A percentile compares a stretch with the other conserved stretches of the same genome.
These are phyloP conservation scores for Colletotrichum aenigma DNA, from an alignment of 2,329 filamentous ascomycete species.

Conservation along the genomic window DNA sequence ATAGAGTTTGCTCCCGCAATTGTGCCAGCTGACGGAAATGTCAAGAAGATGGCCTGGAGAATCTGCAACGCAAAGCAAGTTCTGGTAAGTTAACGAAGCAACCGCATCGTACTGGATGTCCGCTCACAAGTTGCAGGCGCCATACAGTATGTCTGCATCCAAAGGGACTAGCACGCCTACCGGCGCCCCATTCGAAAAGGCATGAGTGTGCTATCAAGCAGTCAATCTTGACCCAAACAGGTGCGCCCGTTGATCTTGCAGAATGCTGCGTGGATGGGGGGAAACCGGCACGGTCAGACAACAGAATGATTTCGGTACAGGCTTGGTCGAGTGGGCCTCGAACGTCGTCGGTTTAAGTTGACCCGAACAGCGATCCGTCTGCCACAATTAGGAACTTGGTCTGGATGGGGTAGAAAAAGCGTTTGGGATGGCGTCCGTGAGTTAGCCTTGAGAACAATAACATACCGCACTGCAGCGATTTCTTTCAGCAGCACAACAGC, in stretches of 20 bases:
- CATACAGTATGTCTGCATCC: slow-evolving; percentile 73
- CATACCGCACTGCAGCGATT: slow-evolving; percentile 7
- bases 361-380: neutral
- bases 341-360: neutral
- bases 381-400: neutral
- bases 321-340: neutral
- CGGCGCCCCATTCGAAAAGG: slow-evolving; percentile 7
- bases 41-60: slow-evolving; percentile 90
- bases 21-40: slow-evolving; percentile 88
- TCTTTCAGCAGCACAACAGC: neutral
- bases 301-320: neutral
- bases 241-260: neutral
- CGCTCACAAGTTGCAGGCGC: slow-evolving; percentile 53
- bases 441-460: slow-evolving; percentile 17
- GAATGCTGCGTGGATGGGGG: neutral
- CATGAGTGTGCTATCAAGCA: neutral
- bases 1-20: slow-evolving; percentile 94
- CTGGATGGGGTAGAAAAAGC: neutral
- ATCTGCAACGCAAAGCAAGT: slow-evolving; percentile 97
- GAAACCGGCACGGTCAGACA: neutral
- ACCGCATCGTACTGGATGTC: too few species aligned
- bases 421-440: slow-evolving; percentile 7
- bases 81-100: slow-evolving; percentile 64
- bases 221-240: neutral
- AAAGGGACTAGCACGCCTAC: slow-evolving; percentile 63